Evolutionary conservation across 2,329 filamentous ascomycete genomes (phyloP).

Genomic region (Cordyceps tenuipes): DNA sequence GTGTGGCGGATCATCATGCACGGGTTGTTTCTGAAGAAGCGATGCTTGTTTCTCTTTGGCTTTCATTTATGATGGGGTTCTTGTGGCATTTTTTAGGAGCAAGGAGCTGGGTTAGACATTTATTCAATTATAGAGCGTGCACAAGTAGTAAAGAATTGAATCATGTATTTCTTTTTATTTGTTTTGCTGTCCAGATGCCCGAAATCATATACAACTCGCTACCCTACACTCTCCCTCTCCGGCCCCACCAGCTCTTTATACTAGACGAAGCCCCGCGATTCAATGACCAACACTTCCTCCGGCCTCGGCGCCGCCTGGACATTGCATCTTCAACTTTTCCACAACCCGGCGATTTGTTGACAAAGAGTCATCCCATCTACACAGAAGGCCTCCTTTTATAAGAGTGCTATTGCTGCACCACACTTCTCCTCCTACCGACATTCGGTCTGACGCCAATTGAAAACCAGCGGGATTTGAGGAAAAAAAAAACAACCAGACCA

Average conservation of each 20-base stretch:
- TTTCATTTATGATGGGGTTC: conserved; percentile 13
- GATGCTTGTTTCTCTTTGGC: conserved; percentile 17
- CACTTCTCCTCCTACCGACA: background rate
- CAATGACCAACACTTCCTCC: conserved; percentile 4
- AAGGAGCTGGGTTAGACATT: background rate
- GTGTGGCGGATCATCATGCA: conserved; percentile 16
- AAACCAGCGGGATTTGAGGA: background rate
- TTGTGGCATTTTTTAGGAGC: background rate
- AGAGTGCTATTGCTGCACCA: background rate
- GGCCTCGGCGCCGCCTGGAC: conserved; percentile 3
- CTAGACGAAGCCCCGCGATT: conserved; percentile 3
- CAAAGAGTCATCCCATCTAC: background rate
- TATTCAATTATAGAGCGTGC: background rate
- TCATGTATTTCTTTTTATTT: background rate
- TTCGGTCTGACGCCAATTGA: background rate
- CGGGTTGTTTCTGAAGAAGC: conserved; percentile 13
- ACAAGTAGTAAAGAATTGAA: background rate
- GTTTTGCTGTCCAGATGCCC: background rate
- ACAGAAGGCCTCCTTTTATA: background rate
- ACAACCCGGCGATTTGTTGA: background rate
- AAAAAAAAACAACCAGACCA: background rate
- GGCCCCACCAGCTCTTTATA: conserved; percentile 1
- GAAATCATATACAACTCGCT: background rate
- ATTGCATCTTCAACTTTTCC: background rate
- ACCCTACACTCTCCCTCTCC: background rate